Conservation (phyloP, 2,329 filamentous ascomycete species). For the Plenodomus tracheiphilus region DNA sequence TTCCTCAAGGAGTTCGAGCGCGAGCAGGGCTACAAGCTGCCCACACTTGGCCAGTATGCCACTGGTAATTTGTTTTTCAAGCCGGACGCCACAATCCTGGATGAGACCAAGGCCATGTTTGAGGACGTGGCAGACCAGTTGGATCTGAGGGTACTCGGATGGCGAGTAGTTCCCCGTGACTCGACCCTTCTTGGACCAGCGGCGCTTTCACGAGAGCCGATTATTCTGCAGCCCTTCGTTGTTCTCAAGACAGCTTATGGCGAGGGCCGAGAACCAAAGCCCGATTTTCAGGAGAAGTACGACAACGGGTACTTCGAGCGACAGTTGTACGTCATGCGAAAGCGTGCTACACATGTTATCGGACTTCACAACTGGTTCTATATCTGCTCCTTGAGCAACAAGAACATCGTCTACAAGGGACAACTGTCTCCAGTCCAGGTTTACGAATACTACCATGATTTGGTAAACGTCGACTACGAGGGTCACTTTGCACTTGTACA, state of each 20-base stretch:
- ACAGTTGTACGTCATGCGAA: conserved; percentile 91
- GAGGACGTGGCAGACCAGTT: conserved; percentile 89
- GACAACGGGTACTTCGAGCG: conserved; percentile 86
- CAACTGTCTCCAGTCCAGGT: conserved; percentile 93
- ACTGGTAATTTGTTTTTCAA: conserved; percentile 99
- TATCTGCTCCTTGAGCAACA: conserved; percentile 92
- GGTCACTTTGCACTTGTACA: conserved; percentile 96
- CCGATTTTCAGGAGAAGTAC: conserved; percentile 76
- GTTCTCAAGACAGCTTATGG: conserved; percentile 86
- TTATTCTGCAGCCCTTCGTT: conserved; percentile 93
- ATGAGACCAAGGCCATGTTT: conserved; percentile 89
- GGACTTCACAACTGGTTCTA: conserved; percentile 99
- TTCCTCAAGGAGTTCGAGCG: conserved; percentile 98
- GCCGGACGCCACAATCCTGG: conserved; percentile 85
- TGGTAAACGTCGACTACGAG: conserved; percentile 96
- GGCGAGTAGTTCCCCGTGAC: conserved; percentile 94
- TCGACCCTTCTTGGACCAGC: conserved; percentile 91
- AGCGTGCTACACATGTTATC: conserved; percentile 92
- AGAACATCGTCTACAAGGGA: conserved; percentile 99
- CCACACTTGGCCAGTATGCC: conserved; percentile 89
- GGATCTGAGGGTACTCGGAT: conserved; percentile 88
- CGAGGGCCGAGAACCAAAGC: conserved; percentile 74
- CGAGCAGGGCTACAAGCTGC: conserved; percentile 85
- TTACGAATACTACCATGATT: conserved; percentile 96
- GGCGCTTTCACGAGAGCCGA: conserved; percentile 89